Evolutionary conservation across 345 rosid genomes (phyloP).

Genomic region (Isatis tinctoria): DNA sequence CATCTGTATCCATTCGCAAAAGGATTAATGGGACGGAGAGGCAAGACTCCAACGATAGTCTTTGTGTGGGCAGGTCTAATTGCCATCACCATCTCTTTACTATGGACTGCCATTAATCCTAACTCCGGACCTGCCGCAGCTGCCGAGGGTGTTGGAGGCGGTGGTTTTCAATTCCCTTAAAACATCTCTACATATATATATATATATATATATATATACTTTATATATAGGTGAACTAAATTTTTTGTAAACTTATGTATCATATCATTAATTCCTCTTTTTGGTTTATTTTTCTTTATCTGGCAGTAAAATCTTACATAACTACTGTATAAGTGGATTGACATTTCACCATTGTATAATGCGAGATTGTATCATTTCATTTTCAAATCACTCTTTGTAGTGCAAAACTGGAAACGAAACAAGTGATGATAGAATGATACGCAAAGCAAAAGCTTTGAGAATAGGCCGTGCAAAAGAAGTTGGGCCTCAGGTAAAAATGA

Average conservation of each 20-base stretch:
- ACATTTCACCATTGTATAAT: not conserved
- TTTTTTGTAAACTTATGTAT: slow-evolving; percentile 21
- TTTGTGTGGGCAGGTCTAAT: slow-evolving; percentile 94
- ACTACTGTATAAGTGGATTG: not conserved
- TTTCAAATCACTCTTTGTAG: not conserved
- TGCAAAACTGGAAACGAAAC: not conserved
- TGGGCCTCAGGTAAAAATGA: not conserved
- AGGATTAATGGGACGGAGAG: slow-evolving; percentile 92
- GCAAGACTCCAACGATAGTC: slow-evolving; percentile 90
- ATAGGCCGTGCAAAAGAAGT: not conserved
- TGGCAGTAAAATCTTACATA: not conserved
- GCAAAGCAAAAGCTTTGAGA: not conserved
- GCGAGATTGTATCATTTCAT: not conserved
- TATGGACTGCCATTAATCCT: slow-evolving; percentile 77
- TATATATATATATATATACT: not conserved
- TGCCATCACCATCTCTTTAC: slow-evolving; percentile 73
- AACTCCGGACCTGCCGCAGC: slow-evolving; percentile 23
- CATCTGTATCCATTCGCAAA: slow-evolving; percentile 94
- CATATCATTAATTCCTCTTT: not conserved
- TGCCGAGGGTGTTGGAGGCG: slow-evolving; percentile 32
- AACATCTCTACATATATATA: not conserved
- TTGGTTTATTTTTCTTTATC: not conserved
- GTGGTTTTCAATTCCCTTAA: slow-evolving; percentile 63
- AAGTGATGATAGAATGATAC: not conserved
- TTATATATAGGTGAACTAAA: not conserved